A percentile compares a stretch with the other conserved stretches of the same genome.
Conservation (phyloP, 352 stramenopile genomes). For the Phytopythium aichiense region DNA sequence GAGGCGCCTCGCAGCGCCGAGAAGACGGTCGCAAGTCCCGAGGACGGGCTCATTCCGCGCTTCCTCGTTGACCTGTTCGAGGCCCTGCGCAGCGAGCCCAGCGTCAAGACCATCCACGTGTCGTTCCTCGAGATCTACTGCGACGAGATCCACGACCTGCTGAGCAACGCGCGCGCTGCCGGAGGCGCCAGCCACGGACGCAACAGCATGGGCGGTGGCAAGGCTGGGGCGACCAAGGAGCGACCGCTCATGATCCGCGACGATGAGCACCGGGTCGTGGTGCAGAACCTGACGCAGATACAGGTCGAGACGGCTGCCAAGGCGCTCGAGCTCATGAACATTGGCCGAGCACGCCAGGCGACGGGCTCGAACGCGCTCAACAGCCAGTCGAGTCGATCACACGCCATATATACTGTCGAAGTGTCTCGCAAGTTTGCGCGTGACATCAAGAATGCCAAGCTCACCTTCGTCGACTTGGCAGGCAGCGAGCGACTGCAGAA, state of each 20-base stretch:
- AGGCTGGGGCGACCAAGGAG: constrained; percentile 13
- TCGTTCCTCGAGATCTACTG: constrained; percentile 97
- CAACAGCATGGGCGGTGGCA: background rate
- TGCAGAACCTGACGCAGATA: constrained; percentile 28
- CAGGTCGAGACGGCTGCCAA: constrained; percentile 48
- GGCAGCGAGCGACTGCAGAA: constrained; percentile 83
- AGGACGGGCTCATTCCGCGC: constrained; percentile 77
- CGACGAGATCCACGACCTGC: constrained; percentile 95
- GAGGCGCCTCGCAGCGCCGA: constrained; percentile 18
- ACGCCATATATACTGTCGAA: constrained; percentile 82
- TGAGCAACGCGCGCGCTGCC: constrained; percentile 42
- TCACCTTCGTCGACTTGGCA: constrained; percentile 87
- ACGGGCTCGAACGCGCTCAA: constrained; percentile 49
- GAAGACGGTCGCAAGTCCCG: constrained; percentile 10
- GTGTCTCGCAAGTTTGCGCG: constrained; percentile 50
- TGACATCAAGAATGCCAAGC: constrained; percentile 38
- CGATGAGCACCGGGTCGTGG: constrained; percentile 11
- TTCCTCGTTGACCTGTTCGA: constrained; percentile 80
- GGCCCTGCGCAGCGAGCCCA: constrained; percentile 21
- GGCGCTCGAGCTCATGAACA: constrained; percentile 70
- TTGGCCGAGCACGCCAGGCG: constrained; percentile 54
- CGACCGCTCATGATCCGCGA: constrained; percentile 53
- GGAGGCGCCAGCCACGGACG: background rate
- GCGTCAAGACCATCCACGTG: constrained; percentile 54
- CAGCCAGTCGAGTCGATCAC: constrained; percentile 53